Conservation (phyloP, 208 protist species). For the Herpetomonas samuelpessoai region DNA sequence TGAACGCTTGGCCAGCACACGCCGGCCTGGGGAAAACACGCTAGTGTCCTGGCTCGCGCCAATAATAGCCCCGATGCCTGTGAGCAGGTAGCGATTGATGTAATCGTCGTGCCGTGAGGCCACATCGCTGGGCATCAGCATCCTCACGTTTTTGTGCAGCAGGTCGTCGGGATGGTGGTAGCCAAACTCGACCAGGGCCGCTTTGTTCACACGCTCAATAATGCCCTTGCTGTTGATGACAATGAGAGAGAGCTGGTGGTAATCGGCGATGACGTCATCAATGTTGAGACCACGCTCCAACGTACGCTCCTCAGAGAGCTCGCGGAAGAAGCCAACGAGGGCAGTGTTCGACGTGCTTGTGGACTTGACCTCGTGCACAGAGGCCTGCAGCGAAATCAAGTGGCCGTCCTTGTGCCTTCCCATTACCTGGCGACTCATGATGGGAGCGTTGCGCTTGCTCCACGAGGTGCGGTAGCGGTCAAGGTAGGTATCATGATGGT, state of each 20-base stretch:
- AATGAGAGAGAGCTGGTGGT: slow-evolving; percentile 12
- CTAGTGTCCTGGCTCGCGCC: background rate
- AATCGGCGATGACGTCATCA: slow-evolving; percentile 7
- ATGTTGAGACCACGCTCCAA: slow-evolving; percentile 2
- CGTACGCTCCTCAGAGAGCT: slow-evolving; percentile 4
- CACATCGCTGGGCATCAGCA: slow-evolving; percentile 19
- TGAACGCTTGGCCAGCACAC: slow-evolving; percentile 2
- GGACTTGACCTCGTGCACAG: slow-evolving; percentile 14
- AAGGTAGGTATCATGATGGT: slow-evolving; percentile 21
- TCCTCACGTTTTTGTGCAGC: slow-evolving; percentile 14
- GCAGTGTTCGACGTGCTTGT: background rate
- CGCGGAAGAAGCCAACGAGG: slow-evolving; percentile 10
- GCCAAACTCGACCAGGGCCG: slow-evolving; percentile 21
- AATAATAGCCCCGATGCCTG: background rate
- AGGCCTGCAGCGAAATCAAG: slow-evolving; percentile 1
- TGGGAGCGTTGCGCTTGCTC: slow-evolving; percentile 4
- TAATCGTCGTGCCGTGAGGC: slow-evolving; percentile 19
- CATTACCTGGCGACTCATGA: background rate
- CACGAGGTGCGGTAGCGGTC: slow-evolving; percentile 15
- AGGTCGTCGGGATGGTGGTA: slow-evolving; percentile 18
- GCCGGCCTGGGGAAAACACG: background rate
- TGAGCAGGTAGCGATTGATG: slow-evolving; percentile 10
- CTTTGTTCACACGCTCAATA: slow-evolving; percentile 18
- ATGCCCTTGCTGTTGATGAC: slow-evolving; percentile 17
- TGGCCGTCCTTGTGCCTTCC: slow-evolving; percentile 14